A percentile compares a stretch with the other conserved stretches of the same genome.
phyloP scores from a whole-genome alignment of 23 red algal genomes.

The Agarophyton chilense region DNA sequence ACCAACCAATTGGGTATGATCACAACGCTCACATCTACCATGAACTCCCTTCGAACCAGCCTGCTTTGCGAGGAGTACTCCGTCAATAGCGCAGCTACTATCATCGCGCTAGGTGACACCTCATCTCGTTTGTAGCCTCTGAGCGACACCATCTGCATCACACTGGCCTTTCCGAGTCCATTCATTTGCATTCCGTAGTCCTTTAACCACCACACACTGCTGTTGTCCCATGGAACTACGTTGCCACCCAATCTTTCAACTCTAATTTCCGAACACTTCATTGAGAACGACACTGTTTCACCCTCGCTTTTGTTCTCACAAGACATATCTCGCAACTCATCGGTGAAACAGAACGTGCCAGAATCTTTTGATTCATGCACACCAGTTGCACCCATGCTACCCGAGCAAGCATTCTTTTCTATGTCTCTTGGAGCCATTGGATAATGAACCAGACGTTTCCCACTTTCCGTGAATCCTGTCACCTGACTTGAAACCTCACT shows the following conservation, averaged over 20 bases:
- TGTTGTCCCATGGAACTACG: background rate
- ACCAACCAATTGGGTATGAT: slow-evolving; percentile 14
- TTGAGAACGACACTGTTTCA: background rate
- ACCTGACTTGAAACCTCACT: background rate
- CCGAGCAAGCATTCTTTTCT: background rate
- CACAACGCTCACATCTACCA: slow-evolving; percentile 3
- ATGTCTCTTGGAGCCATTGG: background rate
- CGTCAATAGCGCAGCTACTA: background rate
- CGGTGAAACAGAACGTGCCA: background rate
- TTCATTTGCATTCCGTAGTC: no score
- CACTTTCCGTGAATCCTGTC: slow-evolving; percentile 11
- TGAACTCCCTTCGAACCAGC: background rate
- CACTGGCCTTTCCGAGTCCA: background rate
- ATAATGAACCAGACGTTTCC: background rate
- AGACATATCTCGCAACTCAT: slow-evolving; percentile 6
- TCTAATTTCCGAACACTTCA: slow-evolving; percentile 6
- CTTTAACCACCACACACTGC: background rate
- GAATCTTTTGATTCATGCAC: background rate
- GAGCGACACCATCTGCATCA: slow-evolving; percentile 27
- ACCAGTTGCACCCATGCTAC: background rate
- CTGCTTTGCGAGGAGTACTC: slow-evolving; percentile 12
- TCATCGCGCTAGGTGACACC: background rate
- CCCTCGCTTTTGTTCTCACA: background rate
- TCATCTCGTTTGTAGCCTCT: slow-evolving; percentile 1
- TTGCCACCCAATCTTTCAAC: slow-evolving; percentile 3